A percentile compares a stretch with the other conserved stretches of the same genome.
Conservation (phyloP, 306 rosid genomes). For the Citrullus amarus region DNA sequence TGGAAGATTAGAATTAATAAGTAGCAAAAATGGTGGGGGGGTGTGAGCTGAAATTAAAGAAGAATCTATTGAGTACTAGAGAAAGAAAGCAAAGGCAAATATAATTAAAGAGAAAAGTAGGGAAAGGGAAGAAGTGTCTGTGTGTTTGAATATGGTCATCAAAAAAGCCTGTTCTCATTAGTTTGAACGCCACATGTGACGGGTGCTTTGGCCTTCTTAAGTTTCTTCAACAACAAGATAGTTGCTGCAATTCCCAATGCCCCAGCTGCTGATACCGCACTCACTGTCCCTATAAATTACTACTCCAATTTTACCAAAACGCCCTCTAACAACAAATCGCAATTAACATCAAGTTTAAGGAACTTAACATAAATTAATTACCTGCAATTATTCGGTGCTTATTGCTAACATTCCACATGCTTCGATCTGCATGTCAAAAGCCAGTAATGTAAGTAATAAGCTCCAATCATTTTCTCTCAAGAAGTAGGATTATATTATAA, state of each 20-base stretch:
- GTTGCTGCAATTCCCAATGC: conserved; percentile 77
- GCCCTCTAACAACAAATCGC: too few relatives aligned
- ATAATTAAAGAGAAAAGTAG: conserved; percentile 4
- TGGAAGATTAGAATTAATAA: too few relatives aligned
- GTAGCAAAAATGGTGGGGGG: too few relatives aligned
- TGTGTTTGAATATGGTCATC: conserved; percentile 14
- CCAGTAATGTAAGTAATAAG: too few relatives aligned
- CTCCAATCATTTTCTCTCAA: too few relatives aligned
- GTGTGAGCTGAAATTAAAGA: not conserved
- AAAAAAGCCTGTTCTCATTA: conserved; percentile 83
- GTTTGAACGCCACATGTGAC: conserved; percentile 84
- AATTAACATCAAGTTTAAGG: too few relatives aligned
- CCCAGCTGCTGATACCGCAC: conserved; percentile 60
- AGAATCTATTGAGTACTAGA: not conserved
- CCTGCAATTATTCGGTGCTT: conserved; percentile 70
- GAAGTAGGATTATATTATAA: too few relatives aligned
- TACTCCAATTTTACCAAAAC: not conserved
- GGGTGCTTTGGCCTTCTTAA: conserved; percentile 69
- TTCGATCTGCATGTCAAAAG: conserved; percentile 38
- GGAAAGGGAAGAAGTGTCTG: conserved; percentile 6
- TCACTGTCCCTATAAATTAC: conserved; percentile 41
- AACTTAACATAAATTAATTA: not conserved
- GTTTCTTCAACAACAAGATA: conserved; percentile 63
- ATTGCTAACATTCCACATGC: conserved; percentile 26
- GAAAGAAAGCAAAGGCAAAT: not conserved